Base-by-base conservation (phyloP, 768 basidiomycete genomes). In the Pholiota molesta region DNA sequence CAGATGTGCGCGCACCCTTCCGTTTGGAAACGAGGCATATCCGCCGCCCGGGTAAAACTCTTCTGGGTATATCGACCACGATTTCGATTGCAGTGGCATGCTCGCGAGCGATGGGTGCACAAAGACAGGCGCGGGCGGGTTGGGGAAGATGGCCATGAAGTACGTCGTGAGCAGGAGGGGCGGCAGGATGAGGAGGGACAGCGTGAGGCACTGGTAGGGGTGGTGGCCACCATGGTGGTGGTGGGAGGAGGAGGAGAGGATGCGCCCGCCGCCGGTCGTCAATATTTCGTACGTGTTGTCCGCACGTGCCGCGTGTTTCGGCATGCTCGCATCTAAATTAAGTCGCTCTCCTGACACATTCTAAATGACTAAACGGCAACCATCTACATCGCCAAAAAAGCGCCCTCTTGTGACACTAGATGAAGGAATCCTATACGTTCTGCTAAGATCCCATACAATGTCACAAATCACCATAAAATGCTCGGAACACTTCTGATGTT, bases 1-100 rank as follows among this genome's bases (percentile, higher is more conserved):
- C 23, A 44, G 55, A 10, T 35, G 29, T 59, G 66, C 61, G 65
- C 83, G 49, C 62, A 87, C 89, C 61, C 80, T 78, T 44, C 92
- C 92, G 60, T 81, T 81, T 1, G 92, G 91, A 53, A 92, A 77
- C 0, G 75, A 73, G 3, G 81, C 88, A 73, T 92, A 92, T 10
- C 78, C 82, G 8, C 88, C 87, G 11, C 86, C 86, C 0, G 78
- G 71, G 68, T 86, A 91, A 67, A 83, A 87, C 64, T 90, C 81
- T 59, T 90, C 88, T 0, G 89, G 86, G 69, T 94, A 94, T 55
- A 94, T 83, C 9, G 80, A 72, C 84, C 90, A 87, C n/a, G 85
- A 84, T 21, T 81, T 81, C 31, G 78, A 79, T 29, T 82, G 76
- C 35, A 70, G 69, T 16, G 88, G 86, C 11, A 91, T 79, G 31